Conservation (phyloP, 192 early-diverging fungal species). For the Umbelopsis isabellina region DNA sequence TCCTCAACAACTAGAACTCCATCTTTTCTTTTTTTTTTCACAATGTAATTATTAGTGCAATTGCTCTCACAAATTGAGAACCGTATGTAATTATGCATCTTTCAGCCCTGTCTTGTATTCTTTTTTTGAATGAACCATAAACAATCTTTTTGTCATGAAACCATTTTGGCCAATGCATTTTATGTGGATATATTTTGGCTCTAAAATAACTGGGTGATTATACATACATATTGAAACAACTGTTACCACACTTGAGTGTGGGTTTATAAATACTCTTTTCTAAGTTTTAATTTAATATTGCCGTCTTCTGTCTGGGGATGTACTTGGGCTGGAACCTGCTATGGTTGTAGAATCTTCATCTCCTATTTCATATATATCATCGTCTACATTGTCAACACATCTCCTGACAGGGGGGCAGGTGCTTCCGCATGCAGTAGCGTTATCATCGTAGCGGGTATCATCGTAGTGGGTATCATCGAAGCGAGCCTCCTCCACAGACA, state of each 20-base stretch:
- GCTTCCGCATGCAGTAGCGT: slow-evolving; percentile 1
- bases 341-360: background rate
- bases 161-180: background rate
- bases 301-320: background rate
- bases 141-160: background rate
- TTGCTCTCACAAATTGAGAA: slow-evolving; percentile 14
- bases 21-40: background rate
- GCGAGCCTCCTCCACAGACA: background rate
- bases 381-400: background rate
- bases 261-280: background rate
- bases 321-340: background rate
- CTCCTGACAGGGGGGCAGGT: background rate
- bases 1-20: background rate
- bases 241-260: background rate
- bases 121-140: background rate
- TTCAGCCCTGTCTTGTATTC: background rate
- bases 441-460: background rate
- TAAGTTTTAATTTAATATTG: slow-evolving; percentile 3
- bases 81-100: slow-evolving; percentile 17
- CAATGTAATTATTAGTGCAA: slow-evolving; percentile 16
- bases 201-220: too few species aligned
- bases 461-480: slow-evolving; percentile 7
- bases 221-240: too few species aligned
- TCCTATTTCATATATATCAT: background rate
- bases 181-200: background rate